phyloP scores from a whole-genome alignment of 345 rosid species.

The Eucalyptus polyanthemos region DNA sequence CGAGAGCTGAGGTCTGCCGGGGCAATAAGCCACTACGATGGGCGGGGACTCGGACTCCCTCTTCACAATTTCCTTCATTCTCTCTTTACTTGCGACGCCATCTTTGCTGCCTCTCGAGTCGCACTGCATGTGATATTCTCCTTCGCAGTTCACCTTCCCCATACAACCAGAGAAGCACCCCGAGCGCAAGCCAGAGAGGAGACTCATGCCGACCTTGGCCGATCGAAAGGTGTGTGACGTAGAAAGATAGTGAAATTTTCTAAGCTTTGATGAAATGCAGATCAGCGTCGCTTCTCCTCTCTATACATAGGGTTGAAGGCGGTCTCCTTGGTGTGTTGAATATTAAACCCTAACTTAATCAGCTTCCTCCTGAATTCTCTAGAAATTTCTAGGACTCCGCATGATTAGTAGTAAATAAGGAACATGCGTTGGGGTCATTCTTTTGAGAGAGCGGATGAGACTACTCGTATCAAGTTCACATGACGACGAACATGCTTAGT shows the following conservation, averaged over 20 bases:
- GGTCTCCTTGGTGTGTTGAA: not conserved
- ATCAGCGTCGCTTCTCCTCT: not conserved
- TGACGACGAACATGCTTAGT: not conserved
- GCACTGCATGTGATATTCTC: no score
- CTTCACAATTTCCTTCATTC: no score
- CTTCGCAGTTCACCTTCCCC: no score
- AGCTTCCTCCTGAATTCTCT: not conserved
- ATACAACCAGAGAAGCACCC: not conserved
- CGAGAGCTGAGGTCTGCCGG: no score
- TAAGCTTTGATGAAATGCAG: not conserved
- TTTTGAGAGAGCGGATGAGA: not conserved
- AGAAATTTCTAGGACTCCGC: not conserved
- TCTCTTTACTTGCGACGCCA: no score
- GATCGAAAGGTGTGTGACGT: not conserved
- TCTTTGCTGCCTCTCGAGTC: no score
- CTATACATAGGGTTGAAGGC: not conserved
- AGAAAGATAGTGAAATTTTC: not conserved
- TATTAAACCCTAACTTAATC: not conserved
- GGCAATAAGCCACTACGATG: no score
- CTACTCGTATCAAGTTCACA: not conserved
- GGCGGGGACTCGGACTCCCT: no score
- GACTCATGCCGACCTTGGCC: not conserved
- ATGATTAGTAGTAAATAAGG: not conserved
- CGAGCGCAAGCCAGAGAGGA: not conserved
- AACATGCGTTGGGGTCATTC: not conserved